These are phyloP conservation scores for Sergeia podlipaevii DNA, from an alignment of 208 protist species.

Conservation along the genomic window DNA sequence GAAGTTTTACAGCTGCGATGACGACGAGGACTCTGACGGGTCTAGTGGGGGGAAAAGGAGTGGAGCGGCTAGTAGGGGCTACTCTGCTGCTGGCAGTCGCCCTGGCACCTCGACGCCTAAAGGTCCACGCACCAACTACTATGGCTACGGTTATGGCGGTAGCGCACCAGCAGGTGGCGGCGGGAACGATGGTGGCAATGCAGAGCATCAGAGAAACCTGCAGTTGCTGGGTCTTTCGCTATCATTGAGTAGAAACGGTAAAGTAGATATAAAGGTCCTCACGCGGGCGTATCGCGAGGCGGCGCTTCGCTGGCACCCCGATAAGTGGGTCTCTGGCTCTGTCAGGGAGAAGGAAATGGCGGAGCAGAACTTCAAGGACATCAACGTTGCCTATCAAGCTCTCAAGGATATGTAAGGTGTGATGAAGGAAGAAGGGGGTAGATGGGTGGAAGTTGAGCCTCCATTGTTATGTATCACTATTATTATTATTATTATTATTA, in stretches of 20 bases:
- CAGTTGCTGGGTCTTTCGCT: conserved; percentile 22
- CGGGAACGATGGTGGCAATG: not conserved
- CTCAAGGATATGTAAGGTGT: conserved; percentile 42
- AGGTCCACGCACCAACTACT: not conserved
- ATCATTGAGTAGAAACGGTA: not conserved
- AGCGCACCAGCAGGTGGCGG: not conserved
- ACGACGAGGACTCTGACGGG: conserved; percentile 3
- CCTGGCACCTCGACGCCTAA: not conserved
- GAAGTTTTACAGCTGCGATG: conserved; percentile 3
- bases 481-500: conserved; percentile 1
- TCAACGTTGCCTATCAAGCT: conserved; percentile 65
- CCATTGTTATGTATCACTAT: not conserved
- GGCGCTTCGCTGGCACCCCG: conserved; percentile 87
- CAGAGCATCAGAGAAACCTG: conserved; percentile 9
- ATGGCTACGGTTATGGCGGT: not conserved
- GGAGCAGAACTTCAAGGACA: conserved; percentile 81
- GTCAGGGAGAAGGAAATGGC: conserved; percentile 45
- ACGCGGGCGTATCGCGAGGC: conserved; percentile 82
- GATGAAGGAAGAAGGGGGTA: not conserved
- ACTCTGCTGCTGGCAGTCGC: not conserved
- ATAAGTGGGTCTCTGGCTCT: conserved; percentile 66
- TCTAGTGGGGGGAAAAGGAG: no score
- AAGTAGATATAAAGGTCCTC: conserved; percentile 44
- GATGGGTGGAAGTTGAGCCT: not conserved
- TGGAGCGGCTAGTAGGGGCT: not conserved